phyloP scores from a whole-genome alignment of 768 basidiomycete species.

The Phylloporus rhodoxanthus region DNA sequence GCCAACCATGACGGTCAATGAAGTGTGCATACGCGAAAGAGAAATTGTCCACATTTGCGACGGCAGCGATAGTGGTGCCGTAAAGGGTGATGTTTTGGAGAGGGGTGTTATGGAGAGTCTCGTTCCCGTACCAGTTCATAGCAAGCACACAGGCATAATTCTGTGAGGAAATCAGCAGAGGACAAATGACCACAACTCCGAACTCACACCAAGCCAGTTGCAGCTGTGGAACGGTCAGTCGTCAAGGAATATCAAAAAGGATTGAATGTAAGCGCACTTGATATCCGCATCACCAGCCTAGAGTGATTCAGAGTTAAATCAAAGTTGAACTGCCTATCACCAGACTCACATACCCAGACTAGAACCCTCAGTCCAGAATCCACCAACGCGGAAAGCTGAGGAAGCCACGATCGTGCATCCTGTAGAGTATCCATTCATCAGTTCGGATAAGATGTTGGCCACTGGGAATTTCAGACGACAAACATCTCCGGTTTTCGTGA shows the following conservation, averaged over 20 bases:
- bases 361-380: conserved; percentile 35
- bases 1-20: not conserved
- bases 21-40: conserved; percentile 53
- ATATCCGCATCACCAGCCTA: conserved; percentile 31
- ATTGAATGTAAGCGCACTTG: conserved; percentile 12
- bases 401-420: conserved; percentile 36
- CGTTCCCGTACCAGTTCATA: conserved; percentile 45
- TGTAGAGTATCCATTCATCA: not conserved
- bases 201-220: conserved; percentile 33
- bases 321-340: not conserved
- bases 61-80: conserved; percentile 47
- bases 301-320: not conserved
- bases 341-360: conserved; percentile 32
- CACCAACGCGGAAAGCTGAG: conserved; percentile 32
- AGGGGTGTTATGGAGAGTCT: conserved; percentile 35
- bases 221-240: conserved; percentile 5
- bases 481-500: conserved; percentile 54
- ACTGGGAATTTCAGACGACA: conserved; percentile 8
- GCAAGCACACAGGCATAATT: conserved; percentile 34
- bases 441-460: not conserved
- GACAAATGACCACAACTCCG: not conserved
- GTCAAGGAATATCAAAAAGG: not conserved
- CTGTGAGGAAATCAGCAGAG: conserved; percentile 15
- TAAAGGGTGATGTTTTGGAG: conserved; percentile 53
- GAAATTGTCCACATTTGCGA: conserved; percentile 65